Base-by-base conservation (phyloP, 352 stramenopile genomes). In the Saprolegnia diclina region DNA sequence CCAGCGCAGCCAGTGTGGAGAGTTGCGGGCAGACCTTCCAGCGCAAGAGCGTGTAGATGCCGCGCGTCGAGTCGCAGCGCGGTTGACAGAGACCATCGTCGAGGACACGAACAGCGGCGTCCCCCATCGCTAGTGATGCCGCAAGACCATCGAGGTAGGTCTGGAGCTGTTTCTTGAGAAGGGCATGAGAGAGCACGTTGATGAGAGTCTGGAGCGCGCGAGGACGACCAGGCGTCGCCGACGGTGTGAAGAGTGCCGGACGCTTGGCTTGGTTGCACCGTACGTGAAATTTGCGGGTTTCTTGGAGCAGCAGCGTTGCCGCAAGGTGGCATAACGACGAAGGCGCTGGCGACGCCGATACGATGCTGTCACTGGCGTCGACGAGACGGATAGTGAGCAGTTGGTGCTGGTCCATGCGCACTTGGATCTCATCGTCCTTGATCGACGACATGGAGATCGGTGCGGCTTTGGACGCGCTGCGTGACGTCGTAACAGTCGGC, bases 1-100 rank as follows among this genome's bases (percentile, higher is more conserved):
- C 87, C 56, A 95, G 89, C 0, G 85, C 81, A 21, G 85, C 84
- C 9, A 93, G 62, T 29, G 85, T 93, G 57, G 87, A 89, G 50
- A 91, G 80, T 45, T 82, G 84, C 21, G 82, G 76, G 72, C 87
- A 93, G 6, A 78, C 82, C 74, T 95, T 95, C 87, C 87, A 95
- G 4, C 85, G 79, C 35, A 82, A 77, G 37, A 77, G 78, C 29
- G 93, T 74, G 61, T 89, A 95, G 37, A 95, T 77, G 29, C 87
- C 87, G 13, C 83, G 79, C 14, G 92, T 81, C 4, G 87, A 90
- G 74, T 95, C 87, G 50, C 87, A 95, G 50, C 92, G 89, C 9
- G 85, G 87, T 56, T 93, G 85, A 52, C 83, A 77, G 10, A 91
- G 74, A 24, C 82, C 83, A 53, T 94, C 86, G 63, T 94, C 86